Base-by-base conservation (phyloP, 768 basidiomycete genomes). In the Pleurotus pulmonarius region DNA sequence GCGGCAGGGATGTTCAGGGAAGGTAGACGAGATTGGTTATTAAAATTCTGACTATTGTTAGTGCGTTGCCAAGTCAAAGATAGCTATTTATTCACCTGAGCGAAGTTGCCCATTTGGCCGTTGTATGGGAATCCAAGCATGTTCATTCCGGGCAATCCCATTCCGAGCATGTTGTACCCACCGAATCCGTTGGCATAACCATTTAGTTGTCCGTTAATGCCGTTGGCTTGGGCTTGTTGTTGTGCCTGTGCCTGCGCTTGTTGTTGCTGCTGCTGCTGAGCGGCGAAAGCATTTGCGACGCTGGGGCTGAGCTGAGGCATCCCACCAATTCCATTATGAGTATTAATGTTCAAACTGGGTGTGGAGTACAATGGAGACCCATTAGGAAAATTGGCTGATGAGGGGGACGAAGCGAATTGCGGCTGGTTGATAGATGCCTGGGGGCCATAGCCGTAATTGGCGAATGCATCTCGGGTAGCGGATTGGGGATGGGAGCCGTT, bases 391-490 rank as follows among this genome's bases (percentile, higher is more conserved):
- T 25, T 22, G 40, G 67, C 74, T 68, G 73, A 67, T 11, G 80
- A 71, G 43, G 79, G 73, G 25, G 79, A 79, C 67, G 70, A 75
- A 64, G 65, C 77, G 68, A 80, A 86, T 16, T 75, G 75, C 43
- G 75, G 73, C 62, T 87, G 87, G 51, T 78, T 69, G 59, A 85
- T 81, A 69, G 72, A 82, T 29, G 87, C 85, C 63, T 88, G 85
- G 15, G 87, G 85, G 18, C 89, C 90, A 65, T 92, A 93, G 60
- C 91, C 91, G 64, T 92, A 92, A 78, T 92, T 92, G 58, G 89
- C 88, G 67, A 89, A 92, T 20, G 85, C 82, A 67, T 90, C 87
- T 47, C 85, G 81, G 7, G 29, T 34, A 34, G 29, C 9, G 29
- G 29, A 34, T 34, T 34, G 29, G 11, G 29, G 29, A 56, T 79